Conservation (phyloP, 192 early-diverging fungal species). For the Backusella macrospora region DNA sequence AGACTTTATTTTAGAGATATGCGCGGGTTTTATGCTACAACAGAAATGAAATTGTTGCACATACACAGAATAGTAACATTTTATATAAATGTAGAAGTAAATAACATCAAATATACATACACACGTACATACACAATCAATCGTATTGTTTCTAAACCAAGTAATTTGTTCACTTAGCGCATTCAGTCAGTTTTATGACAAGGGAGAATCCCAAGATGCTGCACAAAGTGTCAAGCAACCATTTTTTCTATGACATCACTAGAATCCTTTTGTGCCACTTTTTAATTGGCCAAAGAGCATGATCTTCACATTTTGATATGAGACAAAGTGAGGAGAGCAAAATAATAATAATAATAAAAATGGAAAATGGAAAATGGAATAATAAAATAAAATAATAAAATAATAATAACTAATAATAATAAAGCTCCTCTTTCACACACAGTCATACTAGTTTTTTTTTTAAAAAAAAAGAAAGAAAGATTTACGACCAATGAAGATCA, state of each 20-base stretch:
- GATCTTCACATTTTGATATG: constrained; percentile 4
- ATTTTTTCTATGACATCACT: constrained; percentile 6
- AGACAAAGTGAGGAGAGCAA: neutral
- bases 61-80: too few species aligned
- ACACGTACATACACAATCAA: neutral
- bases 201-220: neutral
- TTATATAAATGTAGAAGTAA: neutral
- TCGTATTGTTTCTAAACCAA: neutral
- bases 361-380: neutral
- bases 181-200: constrained; percentile 6
- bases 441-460: too few species aligned
- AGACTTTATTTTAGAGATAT: neutral
- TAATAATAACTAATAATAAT: neutral
- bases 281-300: constrained; percentile 10
- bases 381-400: neutral
- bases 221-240: neutral
- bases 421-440: neutral
- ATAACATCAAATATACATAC: neutral
- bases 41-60: too few species aligned
- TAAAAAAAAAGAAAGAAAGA: neutral
- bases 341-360: neutral
- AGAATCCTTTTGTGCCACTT: neutral
- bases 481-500: constrained; percentile 29
- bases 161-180: neutral
- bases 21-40: neutral